Conservation (phyloP, 257 asterid species). For the Ocimum tenuiflorum region DNA sequence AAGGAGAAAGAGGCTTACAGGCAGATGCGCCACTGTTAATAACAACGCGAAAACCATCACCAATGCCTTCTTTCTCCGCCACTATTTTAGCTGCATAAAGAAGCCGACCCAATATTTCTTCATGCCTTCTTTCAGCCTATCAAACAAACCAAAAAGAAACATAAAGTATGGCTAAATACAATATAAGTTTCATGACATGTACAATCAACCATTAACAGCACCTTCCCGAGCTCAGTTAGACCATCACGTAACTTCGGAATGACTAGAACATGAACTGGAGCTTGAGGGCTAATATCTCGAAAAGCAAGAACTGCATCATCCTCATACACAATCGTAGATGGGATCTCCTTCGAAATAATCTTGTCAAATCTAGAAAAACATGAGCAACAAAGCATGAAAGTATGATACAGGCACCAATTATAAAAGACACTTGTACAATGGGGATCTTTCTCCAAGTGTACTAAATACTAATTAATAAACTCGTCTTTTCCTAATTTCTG, state of each 20-base stretch:
- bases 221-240: conserved; percentile 81
- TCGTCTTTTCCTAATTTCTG: neutral
- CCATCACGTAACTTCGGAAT: conserved; percentile 88
- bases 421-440: neutral
- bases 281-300: conserved; percentile 86
- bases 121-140: conserved; percentile 80
- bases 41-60: conserved; percentile 90
- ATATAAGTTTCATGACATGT: neutral
- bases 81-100: conserved; percentile 82
- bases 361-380: conserved; percentile 61
- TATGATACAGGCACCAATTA: neutral
- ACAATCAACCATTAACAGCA: conserved; percentile 10
- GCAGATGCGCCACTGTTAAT: conserved; percentile 80
- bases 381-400: conserved; percentile 5
- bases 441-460: neutral
- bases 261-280: conserved; percentile 85
- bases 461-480: neutral
- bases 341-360: conserved; percentile 88
- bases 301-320: conserved; percentile 89
- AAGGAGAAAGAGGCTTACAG: conserved; percentile 38
- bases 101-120: conserved; percentile 77
- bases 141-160: conserved; percentile 19
- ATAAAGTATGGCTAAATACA: neutral
- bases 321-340: conserved; percentile 72
- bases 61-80: conserved; percentile 83